These are phyloP conservation scores for Penicillium mononematosum DNA, from an alignment of 495 filamentous ascomycete genomes.

Conservation along the genomic window DNA sequence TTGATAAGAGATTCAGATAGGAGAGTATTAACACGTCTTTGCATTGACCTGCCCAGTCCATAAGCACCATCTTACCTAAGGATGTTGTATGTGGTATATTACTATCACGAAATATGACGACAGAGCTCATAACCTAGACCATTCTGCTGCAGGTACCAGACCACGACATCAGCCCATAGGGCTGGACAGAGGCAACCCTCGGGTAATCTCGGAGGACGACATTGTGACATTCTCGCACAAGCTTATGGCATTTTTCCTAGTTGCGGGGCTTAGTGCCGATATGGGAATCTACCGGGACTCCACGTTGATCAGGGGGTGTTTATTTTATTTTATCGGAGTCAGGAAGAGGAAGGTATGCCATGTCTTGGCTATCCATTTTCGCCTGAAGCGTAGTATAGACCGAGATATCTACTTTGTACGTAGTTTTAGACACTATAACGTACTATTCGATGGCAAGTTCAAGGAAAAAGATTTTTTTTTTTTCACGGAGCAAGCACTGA, in stretches of 20 bases:
- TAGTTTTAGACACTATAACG: background rate
- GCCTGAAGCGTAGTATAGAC: background rate
- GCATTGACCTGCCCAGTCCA: background rate
- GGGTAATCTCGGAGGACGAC: constrained; percentile 24
- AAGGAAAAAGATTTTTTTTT: constrained; percentile 18
- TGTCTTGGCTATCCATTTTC: background rate
- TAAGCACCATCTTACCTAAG: constrained; percentile 1
- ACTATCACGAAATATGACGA: constrained; percentile 2
- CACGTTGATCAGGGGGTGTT: constrained; percentile 26
- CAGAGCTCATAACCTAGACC: constrained; percentile 19
- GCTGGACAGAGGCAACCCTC: constrained; percentile 14
- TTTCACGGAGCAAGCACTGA: constrained; percentile 23
- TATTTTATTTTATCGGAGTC: constrained; percentile 1
- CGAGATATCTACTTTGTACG: background rate
- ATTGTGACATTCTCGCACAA: constrained; percentile 21
- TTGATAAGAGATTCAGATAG: constrained; percentile 3
- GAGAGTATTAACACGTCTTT: background rate
- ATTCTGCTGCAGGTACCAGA: constrained; percentile 28
- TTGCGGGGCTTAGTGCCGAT: constrained; percentile 27
- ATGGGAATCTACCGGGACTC: constrained; percentile 10
- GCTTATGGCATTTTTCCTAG: constrained; percentile 3
- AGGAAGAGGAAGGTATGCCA: constrained; percentile 5
- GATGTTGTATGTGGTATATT: background rate
- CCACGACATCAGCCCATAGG: constrained; percentile 15
- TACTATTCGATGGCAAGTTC: background rate